Conservation (phyloP, 495 filamentous ascomycete species). For the Trichoderma reesei region DNA sequence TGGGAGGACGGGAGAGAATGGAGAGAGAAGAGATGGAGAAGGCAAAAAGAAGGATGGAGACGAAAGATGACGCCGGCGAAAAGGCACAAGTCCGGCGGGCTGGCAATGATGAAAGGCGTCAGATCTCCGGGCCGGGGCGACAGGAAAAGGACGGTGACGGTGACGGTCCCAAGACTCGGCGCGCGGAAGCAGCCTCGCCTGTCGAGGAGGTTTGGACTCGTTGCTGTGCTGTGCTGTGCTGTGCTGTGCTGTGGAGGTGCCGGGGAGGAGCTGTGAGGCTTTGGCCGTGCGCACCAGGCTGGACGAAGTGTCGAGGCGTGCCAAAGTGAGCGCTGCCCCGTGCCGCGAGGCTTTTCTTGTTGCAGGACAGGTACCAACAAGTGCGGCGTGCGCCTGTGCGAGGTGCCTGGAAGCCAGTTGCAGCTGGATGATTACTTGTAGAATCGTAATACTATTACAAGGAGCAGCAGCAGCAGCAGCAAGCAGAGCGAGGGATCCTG, state of each 20-base stretch:
- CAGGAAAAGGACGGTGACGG: slow-evolving; percentile 3
- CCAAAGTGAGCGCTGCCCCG: slow-evolving; percentile 2
- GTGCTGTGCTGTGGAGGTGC: too few species aligned
- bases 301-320: slow-evolving; percentile 4
- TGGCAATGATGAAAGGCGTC: slow-evolving; percentile 4
- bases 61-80: not conserved
- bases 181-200: slow-evolving; percentile 7
- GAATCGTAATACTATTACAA: not conserved
- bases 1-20: too few species aligned
- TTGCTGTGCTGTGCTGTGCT: too few species aligned
- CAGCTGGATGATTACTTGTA: too few species aligned
- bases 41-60: not conserved
- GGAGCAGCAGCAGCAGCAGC: not conserved
- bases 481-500: too few species aligned
- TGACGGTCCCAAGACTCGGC: slow-evolving; percentile 1
- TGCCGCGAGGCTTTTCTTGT: too few species aligned
- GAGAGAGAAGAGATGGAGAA: too few species aligned
- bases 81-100: not conserved
- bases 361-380: too few species aligned
- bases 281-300: slow-evolving; percentile 5
- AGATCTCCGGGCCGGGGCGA: not conserved
- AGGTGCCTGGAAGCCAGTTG: not conserved
- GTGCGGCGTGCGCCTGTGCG: too few species aligned
- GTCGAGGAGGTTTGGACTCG: not conserved
- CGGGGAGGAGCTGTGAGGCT: slow-evolving; percentile 7